Evolutionary conservation across 176 grass and related monocot species (phyloP).

Genomic region (Pontederia crassipes): DNA sequence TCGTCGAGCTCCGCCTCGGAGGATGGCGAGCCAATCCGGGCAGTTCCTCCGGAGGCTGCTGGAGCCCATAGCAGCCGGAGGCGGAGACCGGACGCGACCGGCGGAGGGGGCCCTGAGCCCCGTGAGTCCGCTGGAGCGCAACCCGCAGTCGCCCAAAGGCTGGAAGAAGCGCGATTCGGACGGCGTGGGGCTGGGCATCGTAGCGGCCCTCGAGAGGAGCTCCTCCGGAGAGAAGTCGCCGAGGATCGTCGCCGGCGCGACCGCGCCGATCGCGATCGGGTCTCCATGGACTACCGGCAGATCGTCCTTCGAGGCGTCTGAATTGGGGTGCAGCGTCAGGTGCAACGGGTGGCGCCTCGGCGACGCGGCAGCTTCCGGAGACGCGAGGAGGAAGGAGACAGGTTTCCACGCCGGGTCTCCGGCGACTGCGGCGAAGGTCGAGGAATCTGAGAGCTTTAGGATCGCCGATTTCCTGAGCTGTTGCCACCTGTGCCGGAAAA

Average conservation of each 20-base stretch:
- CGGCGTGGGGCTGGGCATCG: conserved; percentile 12
- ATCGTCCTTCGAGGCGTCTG: neutral
- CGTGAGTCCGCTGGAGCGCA: neutral
- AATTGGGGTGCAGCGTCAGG: neutral
- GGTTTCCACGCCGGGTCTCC: neutral
- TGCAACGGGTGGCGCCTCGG: neutral
- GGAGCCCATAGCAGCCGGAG: neutral
- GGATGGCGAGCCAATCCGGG: neutral
- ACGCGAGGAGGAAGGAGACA: neutral
- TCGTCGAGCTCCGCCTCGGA: neutral
- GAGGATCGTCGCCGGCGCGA: neutral
- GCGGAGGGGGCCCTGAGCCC: neutral
- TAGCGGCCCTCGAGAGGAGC: conserved; percentile 5
- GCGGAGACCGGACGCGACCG: neutral
- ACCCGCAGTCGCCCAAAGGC: neutral
- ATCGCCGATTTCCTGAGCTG: conserved; percentile 2
- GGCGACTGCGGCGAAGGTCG: neutral
- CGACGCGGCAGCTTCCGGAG: neutral
- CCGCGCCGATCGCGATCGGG: neutral
- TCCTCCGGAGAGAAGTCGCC: neutral
- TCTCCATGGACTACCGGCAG: neutral
- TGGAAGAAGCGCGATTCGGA: conserved; percentile 7
- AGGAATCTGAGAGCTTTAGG: neutral
- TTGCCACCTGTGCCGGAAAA: conserved; percentile 12
- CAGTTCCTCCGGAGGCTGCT: neutral